Base-by-base conservation (phyloP, 345 rosid species). In the Camelina hispida region DNA sequence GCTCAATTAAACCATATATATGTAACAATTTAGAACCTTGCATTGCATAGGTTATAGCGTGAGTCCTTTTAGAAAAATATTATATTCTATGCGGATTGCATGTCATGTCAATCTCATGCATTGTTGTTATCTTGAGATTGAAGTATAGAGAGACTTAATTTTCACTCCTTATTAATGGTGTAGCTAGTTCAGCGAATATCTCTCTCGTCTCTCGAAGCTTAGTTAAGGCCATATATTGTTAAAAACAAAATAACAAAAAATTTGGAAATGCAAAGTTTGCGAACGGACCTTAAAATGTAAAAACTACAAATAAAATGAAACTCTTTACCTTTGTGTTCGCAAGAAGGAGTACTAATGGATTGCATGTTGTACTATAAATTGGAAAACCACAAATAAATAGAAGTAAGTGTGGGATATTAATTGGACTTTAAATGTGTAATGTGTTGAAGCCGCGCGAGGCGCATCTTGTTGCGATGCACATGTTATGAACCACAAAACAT, bases 391-490 rank as follows among this genome's bases (percentile, higher is more conserved):
- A 38, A 9, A 60, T 37, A 37, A 17, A 60, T 22, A 69, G 44
- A 69, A 28, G 7, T 43, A 57, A 28, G 43, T 15, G 32, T 22
- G 11, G 13, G 13, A 16, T 51, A 62, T 25, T 52, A 62, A 62
- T 63, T 28, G 28, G 51, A 62, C 69, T 30, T 61, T 62, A 72
- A 51, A 38, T 53, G 35, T 72, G 62, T 52, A 62, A 42, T 62
- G 69, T 72, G 62, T 23, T 28, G 68, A 62, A 52, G 62, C 68
- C 69, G 69, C 69, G 16, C 52, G 10, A 40, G 52, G 53, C 69
- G 76, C 69, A 71, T 71, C 75, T 35, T 71, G 67, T 58, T 58
- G 57, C 48, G 48, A 60, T 44, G 76, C 68, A 51, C 68, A 62
- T 61, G 60, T 72, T 38, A 59, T 10, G 58, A 52, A 51, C 16